Percentiles rank a stretch among this genome's conserved stretches.
These are phyloP conservation scores for Penicillium sp. DNA, from an alignment of 2,329 filamentous ascomycete species.

Conservation along the genomic window DNA sequence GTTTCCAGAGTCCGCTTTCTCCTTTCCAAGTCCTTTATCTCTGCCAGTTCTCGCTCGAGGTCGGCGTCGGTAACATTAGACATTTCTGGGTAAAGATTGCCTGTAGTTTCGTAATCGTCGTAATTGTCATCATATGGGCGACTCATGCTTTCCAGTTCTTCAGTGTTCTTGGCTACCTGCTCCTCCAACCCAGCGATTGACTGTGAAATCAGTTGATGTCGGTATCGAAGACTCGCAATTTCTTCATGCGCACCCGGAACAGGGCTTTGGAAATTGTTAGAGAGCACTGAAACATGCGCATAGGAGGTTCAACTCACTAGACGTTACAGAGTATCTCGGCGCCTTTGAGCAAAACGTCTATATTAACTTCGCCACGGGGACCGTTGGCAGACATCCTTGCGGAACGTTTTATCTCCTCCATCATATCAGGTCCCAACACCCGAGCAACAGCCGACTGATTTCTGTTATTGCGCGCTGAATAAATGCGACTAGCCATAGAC, in stretches of 20 bases:
- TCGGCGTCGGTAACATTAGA: slow-evolving; percentile 48
- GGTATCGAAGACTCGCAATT: slow-evolving; percentile 72
- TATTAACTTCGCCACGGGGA: slow-evolving; percentile 73
- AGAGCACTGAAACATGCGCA: not conserved
- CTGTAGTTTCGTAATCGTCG: slow-evolving; percentile 57
- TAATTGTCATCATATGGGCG: slow-evolving; percentile 59
- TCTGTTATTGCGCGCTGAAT: slow-evolving; percentile 63
- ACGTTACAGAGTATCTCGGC: slow-evolving; percentile 90
- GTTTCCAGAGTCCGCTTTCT: slow-evolving; percentile 68
- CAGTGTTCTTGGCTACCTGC: slow-evolving; percentile 76
- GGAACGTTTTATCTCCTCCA: slow-evolving; percentile 73
- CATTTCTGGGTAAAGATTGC: slow-evolving; percentile 27
- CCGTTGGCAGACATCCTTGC: slow-evolving; percentile 59
- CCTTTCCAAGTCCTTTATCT: slow-evolving; percentile 65
- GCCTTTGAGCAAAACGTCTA: slow-evolving; percentile 81
- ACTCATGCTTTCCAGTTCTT: slow-evolving; percentile 75
- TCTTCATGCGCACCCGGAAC: slow-evolving; percentile 77
- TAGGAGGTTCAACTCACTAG: slow-evolving; percentile 60
- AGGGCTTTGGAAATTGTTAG: slow-evolving; percentile 55
- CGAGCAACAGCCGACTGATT: slow-evolving; percentile 83
- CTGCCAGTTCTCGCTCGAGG: slow-evolving; percentile 53
- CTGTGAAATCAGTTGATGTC: slow-evolving; percentile 71
- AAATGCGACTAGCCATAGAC: slow-evolving; percentile 53
- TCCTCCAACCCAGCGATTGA: slow-evolving; percentile 82
- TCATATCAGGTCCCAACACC: slow-evolving; percentile 84